A percentile compares a stretch with the other conserved stretches of the same genome.
These are phyloP conservation scores for Spiraea crenata DNA, from an alignment of 331 rosid genomes.

Conservation along the genomic window DNA sequence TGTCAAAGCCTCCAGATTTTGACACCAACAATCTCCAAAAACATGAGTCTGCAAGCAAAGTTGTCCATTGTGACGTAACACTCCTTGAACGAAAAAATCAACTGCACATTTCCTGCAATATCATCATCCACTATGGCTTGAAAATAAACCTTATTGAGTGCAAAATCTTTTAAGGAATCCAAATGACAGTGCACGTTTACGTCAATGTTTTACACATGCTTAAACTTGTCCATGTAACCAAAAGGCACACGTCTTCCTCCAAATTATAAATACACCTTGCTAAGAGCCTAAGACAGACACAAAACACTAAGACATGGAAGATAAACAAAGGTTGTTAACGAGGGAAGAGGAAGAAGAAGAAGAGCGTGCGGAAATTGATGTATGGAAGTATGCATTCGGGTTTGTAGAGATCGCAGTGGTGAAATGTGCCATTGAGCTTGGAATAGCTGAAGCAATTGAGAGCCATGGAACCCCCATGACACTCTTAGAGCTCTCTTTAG, in stretches of 20 bases:
- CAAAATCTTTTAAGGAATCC: no score
- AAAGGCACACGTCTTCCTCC: not conserved
- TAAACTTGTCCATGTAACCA: no score
- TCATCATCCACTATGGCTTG: no score
- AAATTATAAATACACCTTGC: not conserved
- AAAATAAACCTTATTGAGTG: no score
- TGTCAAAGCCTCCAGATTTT: no score
- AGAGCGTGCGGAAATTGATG: slow-evolving; percentile 26
- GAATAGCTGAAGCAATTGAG: slow-evolving; percentile 58
- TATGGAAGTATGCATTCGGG: slow-evolving; percentile 54
- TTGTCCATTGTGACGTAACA: no score
- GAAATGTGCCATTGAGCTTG: slow-evolving; percentile 70
- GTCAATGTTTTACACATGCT: no score
- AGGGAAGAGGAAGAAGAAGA: slow-evolving; percentile 24
- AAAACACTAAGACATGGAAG: slow-evolving; percentile 22
- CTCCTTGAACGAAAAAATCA: no score
- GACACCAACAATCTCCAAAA: no score
- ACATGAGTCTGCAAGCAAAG: no score
- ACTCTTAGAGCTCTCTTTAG: slow-evolving; percentile 42
- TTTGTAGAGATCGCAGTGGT: slow-evolving; percentile 52
- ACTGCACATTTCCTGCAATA: no score
- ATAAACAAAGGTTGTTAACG: not conserved
- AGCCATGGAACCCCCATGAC: slow-evolving; percentile 46
- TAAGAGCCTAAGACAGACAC: not conserved
- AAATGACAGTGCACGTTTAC: no score